Percentiles rank a stretch among this genome's conserved stretches.
Conservation (phyloP, 768 basidiomycete species). For the Phaffia tasmanica region DNA sequence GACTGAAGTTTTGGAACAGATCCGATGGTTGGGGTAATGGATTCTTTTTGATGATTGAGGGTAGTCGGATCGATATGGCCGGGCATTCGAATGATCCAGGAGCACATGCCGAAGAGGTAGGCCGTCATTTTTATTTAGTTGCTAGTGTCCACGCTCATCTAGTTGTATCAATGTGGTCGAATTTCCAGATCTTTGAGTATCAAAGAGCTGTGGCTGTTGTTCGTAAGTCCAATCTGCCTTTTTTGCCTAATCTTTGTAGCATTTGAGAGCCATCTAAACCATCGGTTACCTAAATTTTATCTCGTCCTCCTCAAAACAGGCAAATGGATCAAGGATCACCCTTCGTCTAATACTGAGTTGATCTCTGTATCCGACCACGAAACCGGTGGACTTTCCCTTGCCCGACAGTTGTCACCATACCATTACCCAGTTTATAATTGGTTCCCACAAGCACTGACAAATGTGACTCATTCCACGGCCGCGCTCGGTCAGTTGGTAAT, state of each 20-base stretch:
- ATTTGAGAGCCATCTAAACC: not conserved
- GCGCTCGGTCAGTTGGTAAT: conserved; percentile 26
- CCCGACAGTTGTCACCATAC: conserved; percentile 27
- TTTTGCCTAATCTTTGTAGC: conserved; percentile 10
- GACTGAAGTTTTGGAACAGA: too few relatives aligned
- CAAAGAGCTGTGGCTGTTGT: conserved; percentile 30
- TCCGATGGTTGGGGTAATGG: conserved; percentile 21
- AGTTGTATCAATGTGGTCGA: conserved; percentile 24
- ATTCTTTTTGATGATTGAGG: conserved; percentile 34
- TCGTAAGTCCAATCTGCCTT: conserved; percentile 10
- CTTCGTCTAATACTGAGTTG: conserved; percentile 26
- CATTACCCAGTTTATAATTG: conserved; percentile 31
- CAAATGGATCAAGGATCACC: conserved; percentile 15
- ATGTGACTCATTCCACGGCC: conserved; percentile 29
- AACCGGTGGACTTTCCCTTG: conserved; percentile 32
- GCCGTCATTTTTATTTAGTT: too few relatives aligned
- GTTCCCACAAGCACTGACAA: conserved; percentile 29
- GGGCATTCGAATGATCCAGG: conserved; percentile 16
- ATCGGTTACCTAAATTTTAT: not conserved
- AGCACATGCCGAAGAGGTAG: conserved; percentile 11
- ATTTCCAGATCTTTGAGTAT: conserved; percentile 29
- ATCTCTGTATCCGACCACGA: conserved; percentile 33
- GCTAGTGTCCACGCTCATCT: too few relatives aligned
- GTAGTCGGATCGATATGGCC: conserved; percentile 31
- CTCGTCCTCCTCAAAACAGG: conserved; percentile 15